A percentile compares a stretch with the other conserved stretches of the same genome.
Evolutionary conservation across 1,139 yeast species (phyloP).

Genomic region (Diutina sp.): DNA sequence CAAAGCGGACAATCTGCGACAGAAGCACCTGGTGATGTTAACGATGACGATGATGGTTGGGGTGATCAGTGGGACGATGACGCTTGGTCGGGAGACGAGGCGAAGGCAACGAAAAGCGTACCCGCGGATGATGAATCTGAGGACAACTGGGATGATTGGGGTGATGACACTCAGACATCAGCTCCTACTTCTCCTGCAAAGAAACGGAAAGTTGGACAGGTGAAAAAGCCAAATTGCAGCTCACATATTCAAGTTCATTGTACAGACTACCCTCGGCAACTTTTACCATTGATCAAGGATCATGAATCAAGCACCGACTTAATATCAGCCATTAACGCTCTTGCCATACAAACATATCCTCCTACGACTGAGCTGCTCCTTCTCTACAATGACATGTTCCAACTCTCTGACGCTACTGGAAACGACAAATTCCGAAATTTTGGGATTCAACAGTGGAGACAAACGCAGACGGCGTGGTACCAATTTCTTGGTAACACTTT

Average conservation of each 20-base stretch:
- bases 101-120: background rate
- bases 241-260: background rate
- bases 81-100: background rate
- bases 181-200: background rate
- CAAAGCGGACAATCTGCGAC: background rate
- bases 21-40: background rate
- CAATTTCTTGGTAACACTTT: background rate
- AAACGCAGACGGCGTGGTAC: background rate
- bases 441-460: background rate
- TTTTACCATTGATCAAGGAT: background rate
- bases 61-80: slow-evolving; percentile 1
- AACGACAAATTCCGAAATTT: background rate
- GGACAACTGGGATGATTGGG: background rate
- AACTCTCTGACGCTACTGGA: background rate
- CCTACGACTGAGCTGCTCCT: background rate
- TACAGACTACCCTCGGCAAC: background rate
- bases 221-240: background rate
- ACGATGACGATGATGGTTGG: background rate
- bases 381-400: background rate
- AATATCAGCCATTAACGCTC: background rate
- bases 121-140: background rate
- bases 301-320: background rate
- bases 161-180: background rate
- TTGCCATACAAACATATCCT: background rate
- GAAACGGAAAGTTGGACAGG: background rate